A percentile compares a stretch with the other conserved stretches of the same genome.
These are phyloP conservation scores for Leccinum pachyderme DNA, from an alignment of 1,284 basidiomycete species.

Conservation along the genomic window DNA sequence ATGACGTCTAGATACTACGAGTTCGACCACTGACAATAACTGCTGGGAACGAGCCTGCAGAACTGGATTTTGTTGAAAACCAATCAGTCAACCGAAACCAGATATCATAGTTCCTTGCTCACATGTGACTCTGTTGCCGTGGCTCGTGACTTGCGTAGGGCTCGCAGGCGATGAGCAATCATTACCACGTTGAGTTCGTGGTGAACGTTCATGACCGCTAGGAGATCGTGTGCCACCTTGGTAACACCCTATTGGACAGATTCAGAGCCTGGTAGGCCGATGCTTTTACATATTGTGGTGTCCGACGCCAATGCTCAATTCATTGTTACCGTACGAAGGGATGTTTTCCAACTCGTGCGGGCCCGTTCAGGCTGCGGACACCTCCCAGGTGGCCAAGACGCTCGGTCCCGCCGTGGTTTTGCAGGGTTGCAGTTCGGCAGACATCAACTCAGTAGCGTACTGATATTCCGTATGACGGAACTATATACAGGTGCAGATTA, in stretches of 20 bases:
- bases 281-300: not conserved
- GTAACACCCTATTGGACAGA: conserved; percentile 46
- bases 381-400: conserved; percentile 32
- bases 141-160: too few species aligned
- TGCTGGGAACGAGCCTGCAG: too few species aligned
- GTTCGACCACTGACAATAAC: not conserved
- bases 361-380: conserved; percentile 41
- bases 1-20: not conserved
- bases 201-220: conserved; percentile 25
- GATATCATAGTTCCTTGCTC: too few species aligned
- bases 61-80: too few species aligned
- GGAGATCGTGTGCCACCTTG: conserved; percentile 44
- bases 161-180: too few species aligned
- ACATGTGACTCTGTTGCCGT: too few species aligned
- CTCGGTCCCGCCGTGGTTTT: conserved; percentile 33
- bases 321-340: conserved; percentile 32
- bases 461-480: conserved; percentile 50
- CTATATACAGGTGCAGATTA: conserved; percentile 42
- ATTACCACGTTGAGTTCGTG: too few species aligned
- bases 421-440: conserved; percentile 37
- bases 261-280: conserved; percentile 38
- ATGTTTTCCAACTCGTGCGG: conserved; percentile 44
- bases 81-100: too few species aligned
- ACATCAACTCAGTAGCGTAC: conserved; percentile 45
- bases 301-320: not conserved